These are phyloP conservation scores for Penicillium egyptiacum DNA, from an alignment of 495 filamentous ascomycete genomes.

Conservation along the genomic window DNA sequence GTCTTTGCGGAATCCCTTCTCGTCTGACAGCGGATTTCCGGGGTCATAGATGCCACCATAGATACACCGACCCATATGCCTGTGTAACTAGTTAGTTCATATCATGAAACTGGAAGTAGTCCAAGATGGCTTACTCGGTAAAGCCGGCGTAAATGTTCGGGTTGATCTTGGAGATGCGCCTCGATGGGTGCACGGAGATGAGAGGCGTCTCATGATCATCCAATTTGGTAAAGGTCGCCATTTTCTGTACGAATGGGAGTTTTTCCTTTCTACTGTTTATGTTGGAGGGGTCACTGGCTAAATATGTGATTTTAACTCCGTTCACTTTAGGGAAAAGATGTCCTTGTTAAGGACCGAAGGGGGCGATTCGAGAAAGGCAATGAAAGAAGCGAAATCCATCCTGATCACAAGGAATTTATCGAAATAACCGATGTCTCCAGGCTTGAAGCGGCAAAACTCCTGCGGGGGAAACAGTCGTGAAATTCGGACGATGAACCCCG, in stretches of 20 bases:
- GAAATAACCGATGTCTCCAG: neutral
- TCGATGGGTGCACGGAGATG: conserved; percentile 59
- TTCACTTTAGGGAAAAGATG: neutral
- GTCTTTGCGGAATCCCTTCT: conserved; percentile 73
- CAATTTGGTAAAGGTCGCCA: conserved; percentile 72
- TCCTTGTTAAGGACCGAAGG: neutral
- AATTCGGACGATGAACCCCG: neutral
- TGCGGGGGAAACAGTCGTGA: conserved; percentile 23
- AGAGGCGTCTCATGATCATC: conserved; percentile 54
- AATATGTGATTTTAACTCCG: neutral
- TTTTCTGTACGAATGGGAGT: conserved; percentile 23
- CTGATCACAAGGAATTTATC: conserved; percentile 2
- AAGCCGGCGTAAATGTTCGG: conserved; percentile 75
- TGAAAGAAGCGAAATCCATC: neutral
- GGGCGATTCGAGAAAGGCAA: neutral
- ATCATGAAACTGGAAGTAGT: neutral
- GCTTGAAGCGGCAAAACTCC: conserved; percentile 31
- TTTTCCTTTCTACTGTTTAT: neutral
- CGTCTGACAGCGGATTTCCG: conserved; percentile 64
- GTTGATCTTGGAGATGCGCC: conserved; percentile 67
- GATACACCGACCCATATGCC: conserved; percentile 82
- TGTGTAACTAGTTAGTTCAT: conserved; percentile 30
- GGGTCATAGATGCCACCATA: conserved; percentile 84
- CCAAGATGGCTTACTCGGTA: conserved; percentile 56
- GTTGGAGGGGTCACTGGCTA: neutral